phyloP scores from a whole-genome alignment of 495 filamentous ascomycete genomes.

The Talaromyces proteolyticus region DNA sequence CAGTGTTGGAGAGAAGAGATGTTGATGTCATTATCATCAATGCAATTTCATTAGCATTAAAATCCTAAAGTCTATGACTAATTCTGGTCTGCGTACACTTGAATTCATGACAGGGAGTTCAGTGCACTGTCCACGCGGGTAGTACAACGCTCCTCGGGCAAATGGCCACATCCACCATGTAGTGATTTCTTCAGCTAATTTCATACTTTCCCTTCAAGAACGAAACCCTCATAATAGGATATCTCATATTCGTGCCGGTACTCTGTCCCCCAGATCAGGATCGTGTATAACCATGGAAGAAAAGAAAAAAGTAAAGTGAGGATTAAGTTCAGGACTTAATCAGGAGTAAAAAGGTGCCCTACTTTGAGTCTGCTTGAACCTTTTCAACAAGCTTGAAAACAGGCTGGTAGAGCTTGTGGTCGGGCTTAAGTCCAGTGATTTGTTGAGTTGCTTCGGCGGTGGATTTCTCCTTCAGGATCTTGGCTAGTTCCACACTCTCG shows the following conservation, averaged over 20 bases:
- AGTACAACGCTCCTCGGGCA: no score
- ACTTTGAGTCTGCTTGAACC: constrained; percentile 54
- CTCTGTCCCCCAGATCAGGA: constrained; percentile 5
- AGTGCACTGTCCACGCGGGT: background rate
- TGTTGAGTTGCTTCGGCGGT: constrained; percentile 63
- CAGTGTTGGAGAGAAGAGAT: no score
- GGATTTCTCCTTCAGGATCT: constrained; percentile 66
- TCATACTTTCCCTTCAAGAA: background rate
- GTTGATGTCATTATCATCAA: no score
- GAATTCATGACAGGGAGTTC: background rate
- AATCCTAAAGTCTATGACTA: background rate
- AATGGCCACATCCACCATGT: no score
- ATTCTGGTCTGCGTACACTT: background rate
- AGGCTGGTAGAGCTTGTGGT: constrained; percentile 65
- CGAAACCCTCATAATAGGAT: background rate
- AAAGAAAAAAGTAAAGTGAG: background rate
- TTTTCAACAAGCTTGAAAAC: constrained; percentile 69
- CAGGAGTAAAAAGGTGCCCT: constrained; percentile 9
- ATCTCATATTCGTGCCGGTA: constrained; percentile 5
- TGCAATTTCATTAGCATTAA: no score
- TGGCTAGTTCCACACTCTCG: constrained; percentile 75
- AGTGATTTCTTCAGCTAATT: no score
- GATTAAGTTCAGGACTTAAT: background rate
- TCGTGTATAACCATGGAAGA: background rate
- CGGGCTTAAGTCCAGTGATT: constrained; percentile 67